Percentiles rank a stretch among this genome's conserved stretches.
These are phyloP conservation scores for Lagenaria siceraria DNA, from an alignment of 306 rosid genomes.

Conservation along the genomic window DNA sequence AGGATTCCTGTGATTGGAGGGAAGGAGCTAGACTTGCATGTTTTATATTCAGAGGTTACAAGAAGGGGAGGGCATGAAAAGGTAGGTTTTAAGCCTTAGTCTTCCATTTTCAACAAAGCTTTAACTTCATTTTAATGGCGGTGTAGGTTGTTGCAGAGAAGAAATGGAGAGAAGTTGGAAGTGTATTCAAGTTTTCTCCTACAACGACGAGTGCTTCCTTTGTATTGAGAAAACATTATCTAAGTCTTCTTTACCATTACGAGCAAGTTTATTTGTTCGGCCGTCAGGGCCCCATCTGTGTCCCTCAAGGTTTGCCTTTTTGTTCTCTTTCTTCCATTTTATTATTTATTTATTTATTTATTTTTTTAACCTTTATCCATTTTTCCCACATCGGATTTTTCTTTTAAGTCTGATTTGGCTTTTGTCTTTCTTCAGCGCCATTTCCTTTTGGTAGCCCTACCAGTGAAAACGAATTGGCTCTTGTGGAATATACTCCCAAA, in stretches of 20 bases:
- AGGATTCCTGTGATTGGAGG: slow-evolving; percentile 99
- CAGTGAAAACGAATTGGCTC: slow-evolving; percentile 52
- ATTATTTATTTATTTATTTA: too few species aligned
- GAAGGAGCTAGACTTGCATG: slow-evolving; percentile 86
- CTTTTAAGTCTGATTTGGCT: not conserved
- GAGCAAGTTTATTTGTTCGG: slow-evolving; percentile 78
- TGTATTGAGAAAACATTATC: slow-evolving; percentile 77
- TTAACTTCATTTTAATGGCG: not conserved
- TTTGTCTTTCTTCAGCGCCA: slow-evolving; percentile 22
- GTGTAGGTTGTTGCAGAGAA: slow-evolving; percentile 83
- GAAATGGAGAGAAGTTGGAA: slow-evolving; percentile 99
- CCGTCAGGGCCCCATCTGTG: slow-evolving; percentile 44
- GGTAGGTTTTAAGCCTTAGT: slow-evolving; percentile 21
- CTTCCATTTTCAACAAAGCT: not conserved
- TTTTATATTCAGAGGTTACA: slow-evolving; percentile 76
- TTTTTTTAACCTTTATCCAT: not conserved
- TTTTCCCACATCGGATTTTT: not conserved
- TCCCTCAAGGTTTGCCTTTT: slow-evolving; percentile 36
- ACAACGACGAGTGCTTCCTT: slow-evolving; percentile 93
- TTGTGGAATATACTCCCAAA: slow-evolving; percentile 63
- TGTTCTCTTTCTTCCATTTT: not conserved
- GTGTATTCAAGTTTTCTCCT: slow-evolving; percentile 62
- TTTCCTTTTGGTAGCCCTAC: slow-evolving; percentile 39
- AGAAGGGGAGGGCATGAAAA: slow-evolving; percentile 82
- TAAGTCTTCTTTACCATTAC: slow-evolving; percentile 66